These are phyloP conservation scores for Pyrenophora tritici-repentis DNA, from an alignment of 2,329 filamentous ascomycete genomes.

Conservation along the genomic window DNA sequence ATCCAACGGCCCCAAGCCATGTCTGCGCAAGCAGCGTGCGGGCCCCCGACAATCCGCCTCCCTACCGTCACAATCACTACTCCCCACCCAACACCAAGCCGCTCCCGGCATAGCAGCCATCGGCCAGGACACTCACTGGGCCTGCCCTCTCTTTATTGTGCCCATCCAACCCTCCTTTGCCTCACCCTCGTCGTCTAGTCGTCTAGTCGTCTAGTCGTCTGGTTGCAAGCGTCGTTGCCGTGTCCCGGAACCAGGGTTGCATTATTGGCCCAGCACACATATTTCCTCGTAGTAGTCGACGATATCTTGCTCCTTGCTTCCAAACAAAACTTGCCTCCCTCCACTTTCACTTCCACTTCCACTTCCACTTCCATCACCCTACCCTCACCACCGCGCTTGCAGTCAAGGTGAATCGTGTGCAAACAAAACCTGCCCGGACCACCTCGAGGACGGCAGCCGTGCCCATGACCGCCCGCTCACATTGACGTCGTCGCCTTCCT, in stretches of 20 bases:
- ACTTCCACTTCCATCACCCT: no score
- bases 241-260: constrained; percentile 36
- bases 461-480: constrained; percentile 23
- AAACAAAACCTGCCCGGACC: constrained; percentile 16
- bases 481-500: constrained; percentile 17
- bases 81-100: constrained; percentile 18
- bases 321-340: constrained; percentile 9
- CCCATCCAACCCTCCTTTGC: constrained; percentile 22
- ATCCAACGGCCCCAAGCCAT: constrained; percentile 47
- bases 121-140: constrained; percentile 8
- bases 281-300: constrained; percentile 32
- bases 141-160: constrained; percentile 26
- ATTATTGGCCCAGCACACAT: constrained; percentile 38
- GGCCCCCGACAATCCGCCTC: constrained; percentile 33
- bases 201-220: constrained; percentile 8
- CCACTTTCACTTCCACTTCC: no score
- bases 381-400: constrained; percentile 31
- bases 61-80: constrained; percentile 15
- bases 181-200: constrained; percentile 14
- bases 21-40: constrained; percentile 38
- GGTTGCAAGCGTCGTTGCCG: constrained; percentile 22
- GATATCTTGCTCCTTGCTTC: constrained; percentile 42
- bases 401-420: constrained; percentile 24
- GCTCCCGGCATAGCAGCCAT: constrained; percentile 18
- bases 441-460: constrained; percentile 11